phyloP scores from a whole-genome alignment of 495 filamentous ascomycete genomes.

The Podospora australis region DNA sequence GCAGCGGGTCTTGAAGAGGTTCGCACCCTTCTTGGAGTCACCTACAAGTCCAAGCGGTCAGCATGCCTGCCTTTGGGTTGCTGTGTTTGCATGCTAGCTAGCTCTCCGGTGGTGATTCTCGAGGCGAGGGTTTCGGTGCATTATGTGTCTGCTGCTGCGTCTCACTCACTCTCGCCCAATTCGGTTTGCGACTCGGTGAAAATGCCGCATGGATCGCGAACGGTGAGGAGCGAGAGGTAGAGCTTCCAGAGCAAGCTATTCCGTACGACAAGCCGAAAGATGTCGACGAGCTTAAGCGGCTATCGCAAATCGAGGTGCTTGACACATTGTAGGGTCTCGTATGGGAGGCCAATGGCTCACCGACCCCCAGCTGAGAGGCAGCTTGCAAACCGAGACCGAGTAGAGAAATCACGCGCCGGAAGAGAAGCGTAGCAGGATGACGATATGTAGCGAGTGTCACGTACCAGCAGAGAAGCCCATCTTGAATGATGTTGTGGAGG shows the following conservation, averaged over 20 bases:
- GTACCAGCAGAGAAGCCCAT: conserved; percentile 40
- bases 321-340: not conserved
- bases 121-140: conserved; percentile 1
- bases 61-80: no score
- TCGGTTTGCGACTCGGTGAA: conserved; percentile 19
- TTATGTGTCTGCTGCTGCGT: not conserved
- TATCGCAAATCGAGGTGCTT: no score
- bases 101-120: not conserved
- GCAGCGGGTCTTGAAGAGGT: conserved; percentile 99
- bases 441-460: conserved; percentile 9
- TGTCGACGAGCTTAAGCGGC: not conserved
- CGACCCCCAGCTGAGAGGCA: not conserved
- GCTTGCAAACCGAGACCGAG: not conserved
- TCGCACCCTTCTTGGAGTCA: conserved; percentile 93
- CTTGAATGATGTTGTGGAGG: conserved; percentile 28
- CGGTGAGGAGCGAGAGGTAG: not conserved
- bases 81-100: no score
- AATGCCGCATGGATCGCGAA: conserved; percentile 31
- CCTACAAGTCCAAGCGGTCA: conserved; percentile 51
- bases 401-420: conserved; percentile 1
- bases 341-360: conserved; percentile 14
- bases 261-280: not conserved
- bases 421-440: not conserved
- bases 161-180: not conserved
- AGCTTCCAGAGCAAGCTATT: no score